Evolutionary conservation across 1,284 basidiomycete species (phyloP), one percentile per base, ranked within the genome.

Genomic region (Moniliophthora roreri): DNA sequence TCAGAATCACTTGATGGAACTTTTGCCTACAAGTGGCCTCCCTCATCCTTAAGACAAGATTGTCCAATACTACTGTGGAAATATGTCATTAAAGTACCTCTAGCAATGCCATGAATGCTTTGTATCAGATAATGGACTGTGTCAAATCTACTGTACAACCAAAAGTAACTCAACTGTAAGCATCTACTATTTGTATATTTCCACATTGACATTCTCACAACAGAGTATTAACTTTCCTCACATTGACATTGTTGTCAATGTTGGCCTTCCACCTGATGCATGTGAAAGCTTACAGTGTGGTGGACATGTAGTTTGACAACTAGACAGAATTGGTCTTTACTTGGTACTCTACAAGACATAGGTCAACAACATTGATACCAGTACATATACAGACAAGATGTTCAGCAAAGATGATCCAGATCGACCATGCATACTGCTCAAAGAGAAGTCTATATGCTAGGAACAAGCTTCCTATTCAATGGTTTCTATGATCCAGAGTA

Each of bases 141-240:
- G 47, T 35, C 6, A 16, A 13, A 13, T 49, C 13, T 38, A 21
- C 10, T 34, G 32, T 4, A 38, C 54, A 11, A 56, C 51, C 4
- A 28, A 37, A 15, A 45, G 36, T 10, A 44, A 47, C 13, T 40
- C 37, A 36, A 56, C 54, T 2, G 54, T 56, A 35, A 10, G 51
- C 36, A 2, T 24, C 13, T 39, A 20, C 15, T 20, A 15, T 37
- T n/a, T n/a, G n/a, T n/a, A n/a, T n/a, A n/a, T n/a, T n/a, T n/a
- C n/a, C n/a, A n/a, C n/a, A n/a, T n/a, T n/a, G n/a, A n/a, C n/a
- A n/a, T n/a, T n/a, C 9, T 26, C 2, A 26, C 3, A 15, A 11
- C 28, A 55, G 54, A 50, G 54, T 15, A 24, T 55, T 21, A 50
- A 55, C 34, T 46, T 47, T 24, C 41, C 42, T 15, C 50, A 41